Conservation (phyloP, 352 stramenopile genomes). For the Hyaloperonospora arabidopsidis region DNA sequence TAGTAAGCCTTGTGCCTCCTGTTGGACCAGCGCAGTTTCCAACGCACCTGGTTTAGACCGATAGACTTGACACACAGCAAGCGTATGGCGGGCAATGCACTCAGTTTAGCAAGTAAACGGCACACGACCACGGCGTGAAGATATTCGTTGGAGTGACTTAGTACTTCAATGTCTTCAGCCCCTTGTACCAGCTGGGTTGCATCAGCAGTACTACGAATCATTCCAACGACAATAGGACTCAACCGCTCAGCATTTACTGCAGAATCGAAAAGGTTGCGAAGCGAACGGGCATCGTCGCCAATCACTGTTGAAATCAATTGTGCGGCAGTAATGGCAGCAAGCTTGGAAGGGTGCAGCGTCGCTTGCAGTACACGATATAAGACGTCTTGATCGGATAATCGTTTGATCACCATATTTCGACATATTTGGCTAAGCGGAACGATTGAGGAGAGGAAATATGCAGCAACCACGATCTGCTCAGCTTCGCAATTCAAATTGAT, state of each 20-base stretch:
- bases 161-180: conserved; percentile 32
- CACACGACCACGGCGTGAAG: conserved; percentile 52
- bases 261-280: conserved; percentile 42
- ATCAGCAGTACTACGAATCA: conserved; percentile 57
- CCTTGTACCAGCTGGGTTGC: conserved; percentile 33
- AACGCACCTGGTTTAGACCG: conserved; percentile 64
- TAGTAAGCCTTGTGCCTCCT: background rate
- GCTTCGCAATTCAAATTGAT: conserved; percentile 64
- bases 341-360: conserved; percentile 57
- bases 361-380: conserved; percentile 65
- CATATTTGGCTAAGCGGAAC: conserved; percentile 51
- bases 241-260: conserved; percentile 31
- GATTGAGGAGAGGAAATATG: conserved; percentile 55
- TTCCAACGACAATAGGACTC: conserved; percentile 39
- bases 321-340: conserved; percentile 41
- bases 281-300: conserved; percentile 45
- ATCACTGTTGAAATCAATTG: conserved; percentile 57
- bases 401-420: conserved; percentile 46
- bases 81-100: conserved; percentile 37
- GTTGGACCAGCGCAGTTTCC: background rate
- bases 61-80: conserved; percentile 46
- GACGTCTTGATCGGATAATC: conserved; percentile 46
- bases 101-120: conserved; percentile 55
- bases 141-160: conserved; percentile 57
- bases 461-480: conserved; percentile 48